phyloP scores from a whole-genome alignment of 768 basidiomycete genomes.

The Leccinum ochraceum region DNA sequence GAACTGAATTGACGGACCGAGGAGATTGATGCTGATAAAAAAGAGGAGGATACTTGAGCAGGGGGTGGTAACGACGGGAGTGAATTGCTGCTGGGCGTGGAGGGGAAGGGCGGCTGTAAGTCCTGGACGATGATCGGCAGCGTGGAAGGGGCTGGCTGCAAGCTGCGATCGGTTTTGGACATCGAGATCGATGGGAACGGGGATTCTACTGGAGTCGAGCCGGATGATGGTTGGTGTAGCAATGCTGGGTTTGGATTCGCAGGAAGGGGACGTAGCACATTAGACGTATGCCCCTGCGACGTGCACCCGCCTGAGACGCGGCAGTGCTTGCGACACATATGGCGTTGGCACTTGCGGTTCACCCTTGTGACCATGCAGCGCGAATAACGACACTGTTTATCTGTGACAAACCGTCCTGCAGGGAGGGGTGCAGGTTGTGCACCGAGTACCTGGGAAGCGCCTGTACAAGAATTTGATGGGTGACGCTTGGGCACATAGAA shows the following conservation, averaged over 20 bases:
- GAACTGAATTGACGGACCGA: not conserved
- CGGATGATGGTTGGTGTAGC: not conserved
- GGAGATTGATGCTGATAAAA: not conserved
- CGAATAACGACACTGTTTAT: not conserved
- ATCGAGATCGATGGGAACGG: not conserved
- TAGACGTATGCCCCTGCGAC: not conserved
- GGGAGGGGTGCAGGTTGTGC: not conserved
- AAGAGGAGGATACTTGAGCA: not conserved
- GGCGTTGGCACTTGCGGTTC: not conserved
- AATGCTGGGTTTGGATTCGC: not conserved
- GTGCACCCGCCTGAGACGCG: not conserved
- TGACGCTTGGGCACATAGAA: not conserved
- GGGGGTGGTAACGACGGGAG: not conserved
- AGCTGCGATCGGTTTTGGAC: not conserved
- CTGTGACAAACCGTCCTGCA: not conserved
- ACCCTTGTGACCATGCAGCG: not conserved
- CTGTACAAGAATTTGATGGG: not conserved
- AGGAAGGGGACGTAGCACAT: not conserved
- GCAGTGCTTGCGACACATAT: not conserved
- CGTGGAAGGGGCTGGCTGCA: not conserved
- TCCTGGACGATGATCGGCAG: not conserved
- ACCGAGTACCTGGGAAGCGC: not conserved
- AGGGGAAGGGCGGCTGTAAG: not conserved
- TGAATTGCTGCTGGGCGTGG: not conserved
- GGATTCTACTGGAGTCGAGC: not conserved